A percentile compares a stretch with the other conserved stretches of the same genome.
phyloP scores from a whole-genome alignment of 1,284 basidiomycete species.

The Ustilago crameri region DNA sequence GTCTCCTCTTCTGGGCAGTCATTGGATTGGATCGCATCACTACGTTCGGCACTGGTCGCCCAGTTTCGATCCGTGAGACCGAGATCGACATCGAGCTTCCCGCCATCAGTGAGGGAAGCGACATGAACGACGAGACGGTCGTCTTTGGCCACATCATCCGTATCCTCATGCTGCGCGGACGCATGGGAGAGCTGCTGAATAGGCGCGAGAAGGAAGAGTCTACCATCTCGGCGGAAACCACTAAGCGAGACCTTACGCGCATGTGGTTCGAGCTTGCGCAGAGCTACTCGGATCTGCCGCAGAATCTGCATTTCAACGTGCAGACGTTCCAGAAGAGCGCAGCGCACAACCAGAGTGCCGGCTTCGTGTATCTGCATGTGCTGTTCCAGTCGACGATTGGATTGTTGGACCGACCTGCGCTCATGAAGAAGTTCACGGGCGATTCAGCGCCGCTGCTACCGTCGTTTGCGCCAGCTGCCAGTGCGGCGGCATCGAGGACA shows the following conservation, averaged over 20 bases:
- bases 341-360: constrained; percentile 49
- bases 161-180: constrained; percentile 49
- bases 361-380: constrained; percentile 57
- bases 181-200: constrained; percentile 60
- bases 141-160: constrained; percentile 54
- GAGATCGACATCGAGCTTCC: constrained; percentile 56
- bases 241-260: constrained; percentile 40
- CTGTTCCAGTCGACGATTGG: constrained; percentile 61
- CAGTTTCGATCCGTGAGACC: constrained; percentile 54
- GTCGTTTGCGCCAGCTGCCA: constrained; percentile 43
- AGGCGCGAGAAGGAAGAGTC: constrained; percentile 43
- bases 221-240: constrained; percentile 27
- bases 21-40: constrained; percentile 59
- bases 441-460: constrained; percentile 44
- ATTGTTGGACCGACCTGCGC: constrained; percentile 50
- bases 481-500: constrained; percentile 51
- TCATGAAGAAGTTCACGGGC: constrained; percentile 50
- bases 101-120: constrained; percentile 27
- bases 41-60: constrained; percentile 57
- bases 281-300: constrained; percentile 51
- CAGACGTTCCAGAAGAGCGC: constrained; percentile 57
- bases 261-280: constrained; percentile 59
- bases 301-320: constrained; percentile 55
- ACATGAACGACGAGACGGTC: constrained; percentile 48
- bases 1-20: constrained; percentile 56